Percentiles rank a stretch among this genome's conserved stretches.
Conservation (phyloP, 176 grass and related monocot genomes). For the Chrysopogon serrulatus region DNA sequence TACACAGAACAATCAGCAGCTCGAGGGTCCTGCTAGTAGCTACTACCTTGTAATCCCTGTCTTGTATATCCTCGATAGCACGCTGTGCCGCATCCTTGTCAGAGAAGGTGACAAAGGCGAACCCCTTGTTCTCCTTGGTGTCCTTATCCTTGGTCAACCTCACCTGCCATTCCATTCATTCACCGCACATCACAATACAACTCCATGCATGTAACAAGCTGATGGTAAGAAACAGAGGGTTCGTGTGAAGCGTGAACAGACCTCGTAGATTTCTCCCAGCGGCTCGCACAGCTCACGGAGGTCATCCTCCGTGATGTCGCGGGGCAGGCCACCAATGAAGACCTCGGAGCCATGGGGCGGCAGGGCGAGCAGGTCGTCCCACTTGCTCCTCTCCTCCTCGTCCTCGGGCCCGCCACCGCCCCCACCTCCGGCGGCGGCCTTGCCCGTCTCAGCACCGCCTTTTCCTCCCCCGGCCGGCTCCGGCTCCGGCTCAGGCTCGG, state of each 20-base stretch:
- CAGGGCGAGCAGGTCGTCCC: slow-evolving; percentile 67
- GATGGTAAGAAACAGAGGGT: not conserved
- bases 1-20: not conserved
- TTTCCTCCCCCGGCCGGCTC: not conserved
- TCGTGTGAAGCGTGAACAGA: not conserved
- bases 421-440: not conserved
- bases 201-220: not conserved
- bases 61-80: slow-evolving; percentile 73
- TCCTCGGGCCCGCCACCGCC: slow-evolving; percentile 37
- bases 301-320: slow-evolving; percentile 65
- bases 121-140: slow-evolving; percentile 86
- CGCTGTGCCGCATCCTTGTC: slow-evolving; percentile 56
- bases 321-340: slow-evolving; percentile 80
- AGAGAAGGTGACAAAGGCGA: slow-evolving; percentile 76
- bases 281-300: slow-evolving; percentile 73
- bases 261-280: slow-evolving; percentile 78
- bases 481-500: too few species aligned
- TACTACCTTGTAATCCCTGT: slow-evolving; percentile 95
- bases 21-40: not conserved
- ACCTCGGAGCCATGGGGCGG: slow-evolving; percentile 88
- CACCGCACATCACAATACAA: not conserved
- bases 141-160: slow-evolving; percentile 93
- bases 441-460: slow-evolving; percentile 31
- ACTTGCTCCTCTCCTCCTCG: slow-evolving; percentile 73
- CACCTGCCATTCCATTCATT: slow-evolving; percentile 53